Percentiles rank a stretch among this genome's conserved stretches.
phyloP scores from a whole-genome alignment of 768 basidiomycete species.

The Leccinum arenicola region DNA sequence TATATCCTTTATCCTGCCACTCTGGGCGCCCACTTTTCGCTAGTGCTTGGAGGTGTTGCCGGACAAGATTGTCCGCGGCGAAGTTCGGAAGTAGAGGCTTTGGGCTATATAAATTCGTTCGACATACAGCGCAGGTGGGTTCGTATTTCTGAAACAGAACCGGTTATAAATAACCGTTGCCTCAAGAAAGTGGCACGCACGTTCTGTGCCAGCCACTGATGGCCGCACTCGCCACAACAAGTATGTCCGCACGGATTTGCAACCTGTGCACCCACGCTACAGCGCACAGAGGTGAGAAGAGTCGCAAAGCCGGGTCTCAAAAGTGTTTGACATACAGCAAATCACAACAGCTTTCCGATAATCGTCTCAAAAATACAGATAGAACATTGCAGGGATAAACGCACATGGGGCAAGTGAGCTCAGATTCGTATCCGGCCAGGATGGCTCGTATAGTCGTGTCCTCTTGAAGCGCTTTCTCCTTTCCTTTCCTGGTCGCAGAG shows the following conservation, averaged over 20 bases:
- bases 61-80: slow-evolving; percentile 56
- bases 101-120: slow-evolving; percentile 39
- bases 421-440: slow-evolving; percentile 55
- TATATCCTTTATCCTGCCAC: slow-evolving; percentile 51
- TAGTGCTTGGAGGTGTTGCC: slow-evolving; percentile 52
- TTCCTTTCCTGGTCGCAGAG: slow-evolving; percentile 41
- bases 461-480: slow-evolving; percentile 34
- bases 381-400: slow-evolving; percentile 26
- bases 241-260: slow-evolving; percentile 75
- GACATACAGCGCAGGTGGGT: slow-evolving; percentile 60
- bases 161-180: background rate
- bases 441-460: slow-evolving; percentile 26
- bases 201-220: slow-evolving; percentile 55
- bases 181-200: slow-evolving; percentile 33
- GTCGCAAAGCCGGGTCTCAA: background rate
- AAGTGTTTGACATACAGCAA: slow-evolving; percentile 49
- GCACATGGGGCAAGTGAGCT: slow-evolving; percentile 71
- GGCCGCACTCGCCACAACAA: slow-evolving; percentile 65
- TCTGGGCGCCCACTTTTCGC: slow-evolving; percentile 45
- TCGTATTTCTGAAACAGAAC: slow-evolving; percentile 33
- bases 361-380: background rate
- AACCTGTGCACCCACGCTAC: slow-evolving; percentile 58
- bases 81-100: slow-evolving; percentile 64
- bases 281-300: slow-evolving; percentile 1
- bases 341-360: slow-evolving; percentile 63